These are phyloP conservation scores for Dioszegia hungarica DNA, from an alignment of 768 basidiomycete genomes.

Conservation along the genomic window DNA sequence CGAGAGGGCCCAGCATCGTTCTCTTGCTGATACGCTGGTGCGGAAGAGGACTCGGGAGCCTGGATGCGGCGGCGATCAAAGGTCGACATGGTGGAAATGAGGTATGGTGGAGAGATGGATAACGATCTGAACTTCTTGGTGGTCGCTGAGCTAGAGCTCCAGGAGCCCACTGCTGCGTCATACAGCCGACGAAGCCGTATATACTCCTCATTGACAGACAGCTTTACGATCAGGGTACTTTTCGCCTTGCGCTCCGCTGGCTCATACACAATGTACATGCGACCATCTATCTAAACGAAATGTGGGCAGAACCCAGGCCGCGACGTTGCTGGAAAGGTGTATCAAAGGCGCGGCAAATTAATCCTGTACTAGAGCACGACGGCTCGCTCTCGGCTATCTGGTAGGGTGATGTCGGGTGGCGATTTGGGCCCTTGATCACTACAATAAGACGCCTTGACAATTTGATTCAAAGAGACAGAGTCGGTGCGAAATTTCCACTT, in stretches of 20 bases:
- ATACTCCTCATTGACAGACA: too few species aligned
- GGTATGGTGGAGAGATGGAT: not conserved
- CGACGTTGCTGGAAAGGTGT: constrained; percentile 2
- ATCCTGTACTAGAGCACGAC: constrained; percentile 15
- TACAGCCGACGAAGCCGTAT: too few species aligned
- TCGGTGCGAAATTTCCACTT: too few species aligned
- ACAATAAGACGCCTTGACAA: too few species aligned
- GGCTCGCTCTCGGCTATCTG: constrained; percentile 31
- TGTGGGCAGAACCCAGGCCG: constrained; percentile 42
- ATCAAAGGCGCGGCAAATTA: constrained; percentile 28
- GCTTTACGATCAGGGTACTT: too few species aligned
- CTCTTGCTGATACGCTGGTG: constrained; percentile 57
- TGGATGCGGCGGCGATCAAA: constrained; percentile 83
- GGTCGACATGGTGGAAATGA: constrained; percentile 15
- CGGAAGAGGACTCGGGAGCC: constrained; percentile 77
- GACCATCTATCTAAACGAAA: not conserved
- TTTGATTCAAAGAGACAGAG: too few species aligned
- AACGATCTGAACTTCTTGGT: too few species aligned
- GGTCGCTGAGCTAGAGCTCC: too few species aligned
- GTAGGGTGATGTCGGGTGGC: constrained; percentile 18
- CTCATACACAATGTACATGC: not conserved
- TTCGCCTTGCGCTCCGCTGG: too few species aligned
- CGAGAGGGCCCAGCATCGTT: constrained; percentile 64
- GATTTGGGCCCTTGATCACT: not conserved
- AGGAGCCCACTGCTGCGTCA: too few species aligned